phyloP scores from a whole-genome alignment of 83 land plant species.

The Diphasiastrum complanatum region DNA sequence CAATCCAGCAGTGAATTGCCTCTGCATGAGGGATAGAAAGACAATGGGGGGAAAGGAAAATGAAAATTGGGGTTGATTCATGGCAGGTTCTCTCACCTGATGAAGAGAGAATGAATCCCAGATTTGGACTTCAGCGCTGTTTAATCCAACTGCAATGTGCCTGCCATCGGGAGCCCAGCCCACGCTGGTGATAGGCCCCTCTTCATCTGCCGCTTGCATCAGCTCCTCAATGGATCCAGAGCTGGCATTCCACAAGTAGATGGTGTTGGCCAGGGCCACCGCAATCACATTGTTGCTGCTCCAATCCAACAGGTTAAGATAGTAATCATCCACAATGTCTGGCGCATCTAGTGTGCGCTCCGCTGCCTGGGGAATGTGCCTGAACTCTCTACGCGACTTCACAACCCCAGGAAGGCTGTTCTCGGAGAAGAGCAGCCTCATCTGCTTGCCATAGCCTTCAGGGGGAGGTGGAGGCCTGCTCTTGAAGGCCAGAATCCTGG shows the following conservation, averaged over 20 bases:
- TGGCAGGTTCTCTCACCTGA: constrained; percentile 8
- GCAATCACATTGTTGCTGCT: constrained; percentile 67
- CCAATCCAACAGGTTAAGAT: constrained; percentile 81
- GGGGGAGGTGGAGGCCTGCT: constrained; percentile 52
- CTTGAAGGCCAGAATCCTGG: constrained; percentile 72
- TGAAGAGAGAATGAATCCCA: constrained; percentile 51
- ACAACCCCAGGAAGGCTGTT: constrained; percentile 22
- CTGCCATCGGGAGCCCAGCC: constrained; percentile 81
- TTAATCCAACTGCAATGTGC: constrained; percentile 59
- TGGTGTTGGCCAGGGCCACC: constrained; percentile 56
- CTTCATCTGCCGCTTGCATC: constrained; percentile 52
- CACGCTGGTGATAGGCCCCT: constrained; percentile 70
- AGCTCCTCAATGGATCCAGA: constrained; percentile 57
- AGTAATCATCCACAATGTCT: constrained; percentile 66
- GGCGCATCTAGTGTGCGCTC: constrained; percentile 77
- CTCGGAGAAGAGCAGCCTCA: constrained; percentile 15
- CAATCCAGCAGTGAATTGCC: too few relatives aligned
- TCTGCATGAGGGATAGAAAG: too few relatives aligned
- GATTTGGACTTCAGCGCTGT: constrained; percentile 55
- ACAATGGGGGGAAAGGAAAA: not conserved
- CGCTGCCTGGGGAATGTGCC: constrained; percentile 72
- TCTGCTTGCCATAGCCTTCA: constrained; percentile 20
- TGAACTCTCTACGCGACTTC: constrained; percentile 23
- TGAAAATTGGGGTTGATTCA: not conserved
- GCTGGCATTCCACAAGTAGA: constrained; percentile 60